Percentiles rank a stretch among this genome's conserved stretches.
phyloP scores from a whole-genome alignment of 371 early-diverging fungal genomes.

The Rhizomucor pusillus region DNA sequence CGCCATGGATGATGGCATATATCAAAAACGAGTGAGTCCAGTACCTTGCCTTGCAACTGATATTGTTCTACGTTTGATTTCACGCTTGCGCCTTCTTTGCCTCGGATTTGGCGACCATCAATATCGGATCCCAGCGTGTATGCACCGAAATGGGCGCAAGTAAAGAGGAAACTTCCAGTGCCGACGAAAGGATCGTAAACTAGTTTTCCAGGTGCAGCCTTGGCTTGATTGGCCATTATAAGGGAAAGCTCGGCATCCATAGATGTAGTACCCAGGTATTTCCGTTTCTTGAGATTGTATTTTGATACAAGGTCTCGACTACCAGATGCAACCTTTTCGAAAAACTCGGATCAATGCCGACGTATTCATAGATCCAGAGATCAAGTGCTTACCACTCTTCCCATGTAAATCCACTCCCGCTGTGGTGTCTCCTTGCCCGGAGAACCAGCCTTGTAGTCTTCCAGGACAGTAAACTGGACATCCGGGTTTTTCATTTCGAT shows the following conservation, averaged over 20 bases:
- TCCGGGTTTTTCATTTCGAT: constrained; percentile 87
- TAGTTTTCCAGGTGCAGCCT: constrained; percentile 73
- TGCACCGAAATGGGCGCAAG: constrained; percentile 92
- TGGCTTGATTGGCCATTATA: constrained; percentile 94
- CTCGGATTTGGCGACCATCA: constrained; percentile 95
- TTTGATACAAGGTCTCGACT: constrained; percentile 70
- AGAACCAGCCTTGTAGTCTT: constrained; percentile 62
- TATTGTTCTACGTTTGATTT: constrained; percentile 86
- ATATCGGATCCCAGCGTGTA: constrained; percentile 94
- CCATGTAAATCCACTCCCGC: constrained; percentile 68
- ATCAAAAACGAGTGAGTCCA: constrained; percentile 88
- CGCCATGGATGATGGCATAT: constrained; percentile 90
- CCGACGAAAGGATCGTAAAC: constrained; percentile 98
- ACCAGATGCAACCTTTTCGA: constrained; percentile 56
- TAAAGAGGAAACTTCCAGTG: constrained; percentile 90
- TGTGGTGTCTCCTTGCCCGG: constrained; percentile 36
- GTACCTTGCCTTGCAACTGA: constrained; percentile 61
- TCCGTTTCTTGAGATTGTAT: constrained; percentile 91
- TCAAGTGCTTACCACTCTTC: constrained; percentile 50
- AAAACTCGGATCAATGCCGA: not conserved
- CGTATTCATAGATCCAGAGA: not conserved
- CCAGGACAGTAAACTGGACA: constrained; percentile 71
- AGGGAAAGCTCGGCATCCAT: constrained; percentile 98
- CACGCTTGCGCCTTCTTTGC: constrained; percentile 61
- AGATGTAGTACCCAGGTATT: constrained; percentile 92